Evolutionary conservation across 495 filamentous ascomycete species (phyloP), one percentile per base, ranked within the genome.

Genomic region (Ramalina peruviana): DNA sequence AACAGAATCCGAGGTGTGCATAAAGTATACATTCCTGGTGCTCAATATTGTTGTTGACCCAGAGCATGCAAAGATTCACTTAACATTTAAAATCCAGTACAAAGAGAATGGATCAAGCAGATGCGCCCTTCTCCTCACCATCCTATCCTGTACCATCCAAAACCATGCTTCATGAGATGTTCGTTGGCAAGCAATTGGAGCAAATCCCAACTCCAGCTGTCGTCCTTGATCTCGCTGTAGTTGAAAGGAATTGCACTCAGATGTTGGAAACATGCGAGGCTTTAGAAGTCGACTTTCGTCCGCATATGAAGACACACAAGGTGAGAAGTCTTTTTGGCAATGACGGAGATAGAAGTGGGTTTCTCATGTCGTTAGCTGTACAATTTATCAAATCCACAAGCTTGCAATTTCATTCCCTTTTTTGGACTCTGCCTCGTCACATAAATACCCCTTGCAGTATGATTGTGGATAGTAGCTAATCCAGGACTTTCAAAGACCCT

Each of bases 291-390:
- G 74, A 72, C 21, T 93, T 88, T 67, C 68, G 88, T 48, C 79
- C 84, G 6, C 88, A 94, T 63, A 79, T 92, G 48, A 94, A 94
- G 58, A 85, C 85, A 20, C 88, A 94, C 60, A 94, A 94, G 66
- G 86, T 82, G 60, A 43, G 59, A 38, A 6, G 47, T 43, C 41
- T 12, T n/a, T 13, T 19, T 7, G 20, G 15, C 25, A 25, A 25
- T 21, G 30, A 10, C 9, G 9, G 5, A 33, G 30, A 7, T 33
- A 33, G 12, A 10, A 1, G 7, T 33, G 30, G 30, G 6, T 33
- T 33, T 33, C 23, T 33, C 30, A 10, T 7, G 12, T 33, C 9
- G 7, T 33, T 2, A 33, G 12, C 5, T 3, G 12, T 33, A 13
- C 30, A 33, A 13, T 33, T 33, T 0, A 33, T 33, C 30, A 13